Conservation (phyloP, 2,329 filamentous ascomycete species). For the Paraphaeosphaeria minitans region DNA sequence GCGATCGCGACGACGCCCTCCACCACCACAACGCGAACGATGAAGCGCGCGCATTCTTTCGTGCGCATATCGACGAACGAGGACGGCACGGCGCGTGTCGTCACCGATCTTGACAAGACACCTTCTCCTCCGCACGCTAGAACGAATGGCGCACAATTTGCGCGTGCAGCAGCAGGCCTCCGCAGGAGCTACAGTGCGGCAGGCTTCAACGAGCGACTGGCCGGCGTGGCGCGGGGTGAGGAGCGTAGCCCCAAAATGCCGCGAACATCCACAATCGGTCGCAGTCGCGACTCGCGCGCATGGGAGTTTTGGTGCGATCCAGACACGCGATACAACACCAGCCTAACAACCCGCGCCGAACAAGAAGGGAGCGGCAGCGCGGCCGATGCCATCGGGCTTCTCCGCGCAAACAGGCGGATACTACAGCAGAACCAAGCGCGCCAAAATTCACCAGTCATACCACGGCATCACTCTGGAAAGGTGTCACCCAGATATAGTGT, state of each 20-base stretch:
- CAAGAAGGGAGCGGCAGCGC: conserved; percentile 80
- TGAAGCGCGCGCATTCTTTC: conserved; percentile 54
- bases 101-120: conserved; percentile 69
- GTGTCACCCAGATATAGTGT: conserved; percentile 38
- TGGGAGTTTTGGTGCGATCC: conserved; percentile 93
- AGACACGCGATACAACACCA: conserved; percentile 69
- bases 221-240: conserved; percentile 29
- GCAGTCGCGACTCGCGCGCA: conserved; percentile 83
- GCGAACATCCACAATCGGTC: conserved; percentile 65
- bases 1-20: conserved; percentile 56
- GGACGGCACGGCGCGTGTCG: conserved; percentile 88
- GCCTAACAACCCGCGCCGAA: conserved; percentile 79
- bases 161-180: conserved; percentile 56
- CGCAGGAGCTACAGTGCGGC: conserved; percentile 75
- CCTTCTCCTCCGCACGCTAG: conserved; percentile 67
- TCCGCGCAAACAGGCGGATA: conserved; percentile 68
- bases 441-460: conserved; percentile 61
- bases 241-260: conserved; percentile 41
- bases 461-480: conserved; percentile 35
- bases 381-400: conserved; percentile 78
- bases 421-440: conserved; percentile 64
- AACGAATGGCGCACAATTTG: conserved; percentile 51
- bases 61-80: conserved; percentile 82
- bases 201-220: conserved; percentile 44
- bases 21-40: conserved; percentile 55